A percentile compares a stretch with the other conserved stretches of the same genome.
Evolutionary conservation across 345 rosid species (phyloP).

Genomic region (Firmiana major): DNA sequence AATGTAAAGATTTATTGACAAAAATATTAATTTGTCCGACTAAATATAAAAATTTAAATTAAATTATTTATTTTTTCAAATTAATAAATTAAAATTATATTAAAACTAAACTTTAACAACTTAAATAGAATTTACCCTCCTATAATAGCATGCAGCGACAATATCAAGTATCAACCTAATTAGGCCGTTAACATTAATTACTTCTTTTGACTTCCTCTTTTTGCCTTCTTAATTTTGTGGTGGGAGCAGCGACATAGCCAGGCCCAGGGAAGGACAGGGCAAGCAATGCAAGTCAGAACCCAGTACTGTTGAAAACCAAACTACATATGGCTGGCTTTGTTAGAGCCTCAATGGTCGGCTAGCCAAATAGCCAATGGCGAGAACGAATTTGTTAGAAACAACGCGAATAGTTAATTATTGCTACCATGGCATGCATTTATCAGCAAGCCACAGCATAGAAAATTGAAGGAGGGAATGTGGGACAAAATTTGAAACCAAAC

Average conservation of each 20-base stretch:
- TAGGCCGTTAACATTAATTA: background rate
- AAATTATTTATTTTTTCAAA: too few relatives aligned
- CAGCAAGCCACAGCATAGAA: background rate
- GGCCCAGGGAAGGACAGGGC: too few relatives aligned
- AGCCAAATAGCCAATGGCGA: too few relatives aligned
- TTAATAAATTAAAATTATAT: too few relatives aligned
- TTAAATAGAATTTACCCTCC: too few relatives aligned
- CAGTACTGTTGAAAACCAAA: background rate
- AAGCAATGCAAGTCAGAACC: background rate
- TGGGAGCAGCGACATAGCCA: background rate
- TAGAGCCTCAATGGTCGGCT: background rate
- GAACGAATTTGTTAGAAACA: too few relatives aligned
- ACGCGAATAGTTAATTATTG: too few relatives aligned
- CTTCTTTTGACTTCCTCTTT: background rate
- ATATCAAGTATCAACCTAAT: too few relatives aligned
- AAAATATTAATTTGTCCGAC: too few relatives aligned
- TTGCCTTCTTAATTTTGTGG: background rate
- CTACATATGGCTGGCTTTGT: background rate
- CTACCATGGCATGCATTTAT: background rate
- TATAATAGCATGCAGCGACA: background rate
- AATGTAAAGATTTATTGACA: too few relatives aligned
- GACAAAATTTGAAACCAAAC: constrained; percentile 13
- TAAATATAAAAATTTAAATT: too few relatives aligned
- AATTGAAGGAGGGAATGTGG: background rate
- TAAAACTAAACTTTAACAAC: too few relatives aligned